Percentiles rank a stretch among this genome's conserved stretches.
These are phyloP conservation scores for Lasiosphaeria ovina DNA, from an alignment of 495 filamentous ascomycete species.

Conservation along the genomic window DNA sequence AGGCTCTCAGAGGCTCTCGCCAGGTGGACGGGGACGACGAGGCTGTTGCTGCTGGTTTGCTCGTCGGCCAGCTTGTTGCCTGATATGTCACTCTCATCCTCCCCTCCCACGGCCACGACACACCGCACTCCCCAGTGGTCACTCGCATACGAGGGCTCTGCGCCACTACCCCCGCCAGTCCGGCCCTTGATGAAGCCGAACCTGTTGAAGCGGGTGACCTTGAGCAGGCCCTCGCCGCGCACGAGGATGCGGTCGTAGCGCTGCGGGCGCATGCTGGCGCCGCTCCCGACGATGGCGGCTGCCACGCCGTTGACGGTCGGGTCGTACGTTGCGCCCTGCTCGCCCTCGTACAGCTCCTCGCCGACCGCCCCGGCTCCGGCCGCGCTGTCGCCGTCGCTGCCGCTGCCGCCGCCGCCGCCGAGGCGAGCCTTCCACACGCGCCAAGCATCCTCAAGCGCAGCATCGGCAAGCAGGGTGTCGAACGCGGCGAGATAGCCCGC, in stretches of 20 bases:
- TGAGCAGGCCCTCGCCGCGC: constrained; percentile 36
- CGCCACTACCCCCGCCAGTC: constrained; percentile 1
- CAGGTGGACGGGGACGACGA: constrained; percentile 28
- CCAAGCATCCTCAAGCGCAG: constrained; percentile 45
- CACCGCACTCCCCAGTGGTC: constrained; percentile 58
- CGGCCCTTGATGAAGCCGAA: constrained; percentile 44
- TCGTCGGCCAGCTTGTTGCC: constrained; percentile 8
- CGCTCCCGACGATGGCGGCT: constrained; percentile 37
- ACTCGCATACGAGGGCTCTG: constrained; percentile 40
- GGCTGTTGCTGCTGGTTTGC: neutral
- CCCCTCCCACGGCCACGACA: constrained; percentile 30
- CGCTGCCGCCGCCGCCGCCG: constrained; percentile 22
- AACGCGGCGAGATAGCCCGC: constrained; percentile 28
- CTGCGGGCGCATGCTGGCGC: constrained; percentile 50
- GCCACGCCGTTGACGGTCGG: constrained; percentile 50
- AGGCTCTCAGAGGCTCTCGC: constrained; percentile 23
- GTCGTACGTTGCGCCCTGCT: constrained; percentile 58
- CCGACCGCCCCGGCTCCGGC: constrained; percentile 19
- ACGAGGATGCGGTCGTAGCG: constrained; percentile 57
- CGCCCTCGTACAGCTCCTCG: constrained; percentile 42
- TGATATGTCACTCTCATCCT: constrained; percentile 1
- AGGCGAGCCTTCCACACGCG: constrained; percentile 20
- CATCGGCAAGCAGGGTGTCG: constrained; percentile 34
- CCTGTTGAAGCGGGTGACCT: constrained; percentile 39
- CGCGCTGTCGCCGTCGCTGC: neutral